A percentile compares a stretch with the other conserved stretches of the same genome.
Evolutionary conservation across 805 yeast species (phyloP).

Genomic region (Schwanniomyces occidentalis): DNA sequence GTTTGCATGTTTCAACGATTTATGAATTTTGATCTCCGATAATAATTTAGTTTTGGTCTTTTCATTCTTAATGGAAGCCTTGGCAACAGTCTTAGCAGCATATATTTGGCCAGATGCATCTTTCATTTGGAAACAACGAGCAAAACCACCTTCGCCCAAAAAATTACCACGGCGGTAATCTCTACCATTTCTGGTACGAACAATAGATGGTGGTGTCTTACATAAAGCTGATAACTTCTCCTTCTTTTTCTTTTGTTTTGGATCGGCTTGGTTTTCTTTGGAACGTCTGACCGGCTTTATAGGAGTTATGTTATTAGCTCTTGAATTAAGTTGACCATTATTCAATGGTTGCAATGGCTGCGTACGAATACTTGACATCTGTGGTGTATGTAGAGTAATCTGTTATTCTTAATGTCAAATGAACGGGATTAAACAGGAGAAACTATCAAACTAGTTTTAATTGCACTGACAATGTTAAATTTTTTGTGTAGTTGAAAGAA

Average conservation of each 20-base stretch:
- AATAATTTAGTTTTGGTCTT: slow-evolving; percentile 84
- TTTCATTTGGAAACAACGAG: slow-evolving; percentile 95
- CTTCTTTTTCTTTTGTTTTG: slow-evolving; percentile 63
- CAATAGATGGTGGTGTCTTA: slow-evolving; percentile 94
- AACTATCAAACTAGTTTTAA: too few species aligned
- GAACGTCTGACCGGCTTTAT: slow-evolving; percentile 26
- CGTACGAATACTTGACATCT: slow-evolving; percentile 32
- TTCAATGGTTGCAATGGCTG: slow-evolving; percentile 58
- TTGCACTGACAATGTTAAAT: too few species aligned
- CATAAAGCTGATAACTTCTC: slow-evolving; percentile 89
- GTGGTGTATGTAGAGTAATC: too few species aligned
- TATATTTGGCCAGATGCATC: slow-evolving; percentile 82
- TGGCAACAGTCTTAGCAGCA: slow-evolving; percentile 98
- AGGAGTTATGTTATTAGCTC: slow-evolving; percentile 38
- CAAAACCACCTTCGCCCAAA: slow-evolving; percentile 98
- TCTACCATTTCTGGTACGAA: slow-evolving; percentile 81
- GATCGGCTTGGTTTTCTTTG: slow-evolving; percentile 24
- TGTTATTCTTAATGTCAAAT: too few species aligned
- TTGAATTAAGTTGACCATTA: slow-evolving; percentile 50
- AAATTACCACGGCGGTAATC: slow-evolving; percentile 89
- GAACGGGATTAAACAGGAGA: too few species aligned
- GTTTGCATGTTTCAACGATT: slow-evolving; percentile 82
- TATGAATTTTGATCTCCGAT: slow-evolving; percentile 94
- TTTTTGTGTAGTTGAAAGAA: too few species aligned
- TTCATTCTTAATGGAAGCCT: slow-evolving; percentile 86